These are phyloP conservation scores for Debaryomyces coudertii DNA, from an alignment of 1,139 yeast species.

Conservation along the genomic window DNA sequence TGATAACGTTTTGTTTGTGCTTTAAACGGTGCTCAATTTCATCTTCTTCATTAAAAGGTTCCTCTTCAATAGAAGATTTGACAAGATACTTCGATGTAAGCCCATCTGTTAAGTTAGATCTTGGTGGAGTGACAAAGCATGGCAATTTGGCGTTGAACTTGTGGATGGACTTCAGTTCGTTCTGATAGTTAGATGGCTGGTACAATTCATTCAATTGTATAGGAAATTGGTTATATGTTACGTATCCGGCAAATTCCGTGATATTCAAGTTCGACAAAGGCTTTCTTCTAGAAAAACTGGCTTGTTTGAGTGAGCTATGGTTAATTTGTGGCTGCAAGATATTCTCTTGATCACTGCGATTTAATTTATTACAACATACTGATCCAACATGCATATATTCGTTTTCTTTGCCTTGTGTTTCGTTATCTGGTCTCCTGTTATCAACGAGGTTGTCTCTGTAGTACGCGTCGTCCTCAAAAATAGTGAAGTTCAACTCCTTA, in stretches of 20 bases:
- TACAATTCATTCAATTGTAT: conserved; percentile 34
- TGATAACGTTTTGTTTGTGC: conserved; percentile 18
- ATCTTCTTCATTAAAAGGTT: conserved; percentile 28
- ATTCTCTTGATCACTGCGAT: conserved; percentile 48
- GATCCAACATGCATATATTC: neutral
- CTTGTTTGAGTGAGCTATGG: conserved; percentile 16
- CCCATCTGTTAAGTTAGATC: conserved; percentile 17
- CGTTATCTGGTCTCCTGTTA: neutral
- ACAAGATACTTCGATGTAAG: conserved; percentile 26
- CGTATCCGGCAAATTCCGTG: conserved; percentile 39
- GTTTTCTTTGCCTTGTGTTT: conserved; percentile 8
- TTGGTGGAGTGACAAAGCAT: conserved; percentile 38
- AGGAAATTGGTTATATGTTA: conserved; percentile 17
- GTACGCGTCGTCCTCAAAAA: conserved; percentile 38
- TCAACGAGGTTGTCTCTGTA: conserved; percentile 9
- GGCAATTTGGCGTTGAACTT: conserved; percentile 36
- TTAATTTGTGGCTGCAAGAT: conserved; percentile 44
- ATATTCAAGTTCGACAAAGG: conserved; percentile 41
- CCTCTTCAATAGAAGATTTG: conserved; percentile 24
- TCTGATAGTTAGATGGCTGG: conserved; percentile 36
- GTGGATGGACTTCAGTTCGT: conserved; percentile 40
- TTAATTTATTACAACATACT: conserved; percentile 22
- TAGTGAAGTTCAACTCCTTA: conserved; percentile 31
- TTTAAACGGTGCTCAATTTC: conserved; percentile 18
- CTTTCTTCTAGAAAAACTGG: conserved; percentile 20